Evolutionary conservation across 768 basidiomycete genomes (phyloP), one percentile per base, ranked within the genome.

Genomic region (Panaeolus papilionaceus): DNA sequence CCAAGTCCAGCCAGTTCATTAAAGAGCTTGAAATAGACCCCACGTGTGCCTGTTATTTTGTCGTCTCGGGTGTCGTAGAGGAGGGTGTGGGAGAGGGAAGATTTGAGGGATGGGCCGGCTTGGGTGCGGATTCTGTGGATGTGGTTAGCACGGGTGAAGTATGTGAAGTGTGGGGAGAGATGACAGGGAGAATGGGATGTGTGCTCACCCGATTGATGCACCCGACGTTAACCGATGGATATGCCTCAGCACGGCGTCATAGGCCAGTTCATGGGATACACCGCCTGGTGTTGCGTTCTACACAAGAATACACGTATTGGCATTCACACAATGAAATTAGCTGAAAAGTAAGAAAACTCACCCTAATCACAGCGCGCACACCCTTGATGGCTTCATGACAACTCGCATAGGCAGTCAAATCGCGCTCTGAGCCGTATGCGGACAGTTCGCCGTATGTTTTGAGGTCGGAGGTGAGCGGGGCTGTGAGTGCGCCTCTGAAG

Each of bases 41-140:
- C 95, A 3, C 81, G 74, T 0, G 90, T 88, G 3, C 88, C 88
- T 28, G 85, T 79, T 66, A 92, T 85, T 16, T 79, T 78, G 75
- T 92, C 89, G 73, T 95, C 89, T 8, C 95, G 86, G 3, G 89
- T 92, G 77, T 98, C 94, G 16, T 86, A 80, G 2, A 85, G 80
- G 78, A 88, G 94, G 0, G 88, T 88, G 73, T 99, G 93, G 12
- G 90, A 90, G 1, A 99, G 51, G 0, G 95, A 86, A 0, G 95
- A 95, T 78, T 99, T 99, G 68, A 89, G 76, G 0, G 89, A 87
- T 26, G 88, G 86, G 0, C 95, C 94, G 0, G 96, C 95, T 0
- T 91, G 85, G 74, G 93, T 87, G 38, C 98, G 90, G 64, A 97
- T 92, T 67, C 95, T 96, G 70, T 38, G 49, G 23, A 38, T 40